Base-by-base conservation (phyloP, 345 rosid species). In the Gossypium arboreum region DNA sequence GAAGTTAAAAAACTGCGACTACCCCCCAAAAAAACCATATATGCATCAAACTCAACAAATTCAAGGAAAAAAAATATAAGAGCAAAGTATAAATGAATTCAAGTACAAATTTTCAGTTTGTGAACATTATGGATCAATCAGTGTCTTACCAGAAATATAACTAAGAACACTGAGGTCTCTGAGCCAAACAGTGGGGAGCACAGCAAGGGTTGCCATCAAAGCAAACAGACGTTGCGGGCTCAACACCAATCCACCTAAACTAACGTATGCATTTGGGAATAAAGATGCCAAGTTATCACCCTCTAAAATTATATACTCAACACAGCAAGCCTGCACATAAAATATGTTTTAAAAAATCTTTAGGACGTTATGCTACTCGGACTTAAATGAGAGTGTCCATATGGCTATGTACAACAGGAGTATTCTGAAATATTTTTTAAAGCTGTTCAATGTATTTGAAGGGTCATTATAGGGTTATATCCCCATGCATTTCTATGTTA, bases 151-250 rank as follows among this genome's bases (percentile, higher is more conserved):
- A 50, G 97, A 94, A 54, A 94, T 91, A 27, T 91, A 94, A 74
- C 98, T 94, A 61, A 94, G 90, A 25, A 92, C 54, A 27, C 90
- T 87, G 58, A 94, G 90, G 84, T 94, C 98, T 70, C 97, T 87
- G 45, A 92, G 98, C 97, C 97, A 92, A 79, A 85, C 91, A 0
- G 97, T 94, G 0, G 98, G 97, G 71, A 94, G 97, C 79, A 92
- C 86, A 55, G 95, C 93, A 4, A 94, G 84, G 59, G 95, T 78
- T 50, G 90, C 63, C 78, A 92, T 44, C 60, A 94, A 57, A 15
- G 97, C 95, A 75, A 94, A 94, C 20, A 94, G 80, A 73, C 83
- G 91, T 62, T 74, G 88, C 0, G 97, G 72, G 82, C 76, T 83
- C 73, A 94, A 76, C 24, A 88, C 73, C 48, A 86, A 75, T 73